Evolutionary conservation across 2,329 filamentous ascomycete genomes (phyloP), one percentile per base, ranked within the genome.

Genomic region (Helicocarpus griseus): DNA sequence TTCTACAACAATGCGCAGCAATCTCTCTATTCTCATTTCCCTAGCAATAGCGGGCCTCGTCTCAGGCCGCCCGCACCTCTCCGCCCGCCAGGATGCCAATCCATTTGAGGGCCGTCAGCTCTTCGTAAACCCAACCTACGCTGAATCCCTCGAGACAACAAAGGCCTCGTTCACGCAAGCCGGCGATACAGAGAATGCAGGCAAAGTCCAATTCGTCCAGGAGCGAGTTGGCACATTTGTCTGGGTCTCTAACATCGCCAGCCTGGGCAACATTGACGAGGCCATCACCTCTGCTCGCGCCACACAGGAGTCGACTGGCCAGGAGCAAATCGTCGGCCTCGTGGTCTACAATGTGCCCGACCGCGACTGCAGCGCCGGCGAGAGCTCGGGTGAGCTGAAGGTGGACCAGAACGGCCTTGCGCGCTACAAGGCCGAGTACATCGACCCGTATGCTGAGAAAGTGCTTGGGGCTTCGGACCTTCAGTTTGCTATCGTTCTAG

Each of bases 291-390:
- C 31, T 35, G 31, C 31, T 35, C 63, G 72, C 54, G 59, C 66
- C 35, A 61, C 72, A 57, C 78, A 79, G 52, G 66, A 63, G n/a
- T n/a, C n/a, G 24, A 73, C 69, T 24, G 75, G 75, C n/a, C 73
- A 73, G 6, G 73, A 63, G 48, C 70, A 72, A 31, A 69, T 70
- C 3, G 61, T 74, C 52, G 71, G 71, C 1, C 77, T 83, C 50
- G 80, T 84, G 50, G 77, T 83, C 50, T 83, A 83, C 64, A 77
- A 83, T 62, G 67, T 83, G 9, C 81, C 81, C 41, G 79, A 82
- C 58, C 77, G 80, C 62, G 81, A 83, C 63, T 83, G 81, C 60
- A 75, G 80, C 13, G 81, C 81, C 46, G 70, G 78, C 58, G 80
- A 80, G 13, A 83, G 79, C 55, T 83, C 83, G 60, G 80, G 80